phyloP scores from a whole-genome alignment of 345 rosid genomes.

The Heritiera fomes region DNA sequence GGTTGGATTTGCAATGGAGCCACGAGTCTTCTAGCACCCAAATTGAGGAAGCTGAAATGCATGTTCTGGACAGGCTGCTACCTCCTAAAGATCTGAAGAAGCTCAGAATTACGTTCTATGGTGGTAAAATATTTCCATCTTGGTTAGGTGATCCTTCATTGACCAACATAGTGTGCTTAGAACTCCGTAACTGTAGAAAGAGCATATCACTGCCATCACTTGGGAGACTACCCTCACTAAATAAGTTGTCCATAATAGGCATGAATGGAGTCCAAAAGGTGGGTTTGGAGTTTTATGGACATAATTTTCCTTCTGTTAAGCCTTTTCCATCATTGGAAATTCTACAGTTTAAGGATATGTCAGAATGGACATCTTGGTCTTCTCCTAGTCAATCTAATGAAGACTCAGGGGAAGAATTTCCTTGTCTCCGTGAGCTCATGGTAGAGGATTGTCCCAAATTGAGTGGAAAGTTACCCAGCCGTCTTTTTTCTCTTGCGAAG shows the following conservation, averaged over 20 bases:
- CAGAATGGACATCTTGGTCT: constrained; percentile 32
- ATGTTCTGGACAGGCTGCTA: constrained; percentile 28
- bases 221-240: constrained; percentile 35
- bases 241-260: constrained; percentile 20
- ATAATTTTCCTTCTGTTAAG: constrained; percentile 7
- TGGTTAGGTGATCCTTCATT: constrained; percentile 35
- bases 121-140: constrained; percentile 30
- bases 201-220: constrained; percentile 33
- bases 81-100: constrained; percentile 27
- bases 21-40: not conserved
- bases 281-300: constrained; percentile 31
- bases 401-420: constrained; percentile 24
- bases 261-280: constrained; percentile 23
- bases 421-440: constrained; percentile 27
- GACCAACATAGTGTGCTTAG: constrained; percentile 16
- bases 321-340: constrained; percentile 26
- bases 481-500: constrained; percentile 19
- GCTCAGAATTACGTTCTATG: constrained; percentile 29
- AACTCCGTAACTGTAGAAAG: constrained; percentile 22
- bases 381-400: not conserved
- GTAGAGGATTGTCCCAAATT: constrained; percentile 29
- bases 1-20: constrained; percentile 28
- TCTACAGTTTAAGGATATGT: constrained; percentile 28
- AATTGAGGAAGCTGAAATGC: constrained; percentile 13
- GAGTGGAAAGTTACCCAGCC: constrained; percentile 16